Percentiles rank a stretch among this genome's conserved stretches.
These are phyloP conservation scores for Emergomyces orientalis DNA, from an alignment of 2,329 filamentous ascomycete genomes.

Conservation along the genomic window DNA sequence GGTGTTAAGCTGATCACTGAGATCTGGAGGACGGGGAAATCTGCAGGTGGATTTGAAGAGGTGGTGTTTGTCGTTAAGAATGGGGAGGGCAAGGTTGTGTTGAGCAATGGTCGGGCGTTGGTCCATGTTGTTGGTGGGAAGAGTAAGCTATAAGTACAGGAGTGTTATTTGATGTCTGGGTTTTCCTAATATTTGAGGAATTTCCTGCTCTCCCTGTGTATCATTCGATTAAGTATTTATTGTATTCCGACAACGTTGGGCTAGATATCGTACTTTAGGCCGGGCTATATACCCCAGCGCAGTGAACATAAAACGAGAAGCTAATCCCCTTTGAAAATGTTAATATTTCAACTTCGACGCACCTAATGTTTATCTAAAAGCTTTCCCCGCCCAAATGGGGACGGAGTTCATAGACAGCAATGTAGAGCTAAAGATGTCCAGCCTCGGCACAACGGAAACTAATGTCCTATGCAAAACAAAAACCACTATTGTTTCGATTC, in stretches of 20 bases:
- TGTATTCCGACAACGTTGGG: no score
- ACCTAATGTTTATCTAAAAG: neutral
- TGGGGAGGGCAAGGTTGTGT: constrained; percentile 69
- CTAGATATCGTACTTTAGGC: no score
- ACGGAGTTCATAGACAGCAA: neutral
- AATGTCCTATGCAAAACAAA: no score
- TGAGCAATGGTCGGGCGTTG: constrained; percentile 77
- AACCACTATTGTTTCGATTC: neutral
- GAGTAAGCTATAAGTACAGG: constrained; percentile 50
- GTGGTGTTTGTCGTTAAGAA: constrained; percentile 70
- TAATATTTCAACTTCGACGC: neutral
- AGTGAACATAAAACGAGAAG: neutral
- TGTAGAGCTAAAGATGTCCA: no score
- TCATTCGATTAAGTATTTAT: no score
- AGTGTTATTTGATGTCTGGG: neutral
- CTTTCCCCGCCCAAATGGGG: neutral
- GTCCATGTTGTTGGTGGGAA: constrained; percentile 56
- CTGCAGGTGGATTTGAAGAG: constrained; percentile 62
- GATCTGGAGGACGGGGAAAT: constrained; percentile 66
- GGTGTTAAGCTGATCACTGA: constrained; percentile 73
- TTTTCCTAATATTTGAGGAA: neutral
- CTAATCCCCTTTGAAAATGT: neutral
- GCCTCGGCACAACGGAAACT: neutral
- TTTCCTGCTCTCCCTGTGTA: neutral
- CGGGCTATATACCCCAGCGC: no score